Percentiles rank a stretch among this genome's conserved stretches.
Evolutionary conservation across 495 filamentous ascomycete genomes (phyloP).

Genomic region (Alectoria sarmentosa): DNA sequence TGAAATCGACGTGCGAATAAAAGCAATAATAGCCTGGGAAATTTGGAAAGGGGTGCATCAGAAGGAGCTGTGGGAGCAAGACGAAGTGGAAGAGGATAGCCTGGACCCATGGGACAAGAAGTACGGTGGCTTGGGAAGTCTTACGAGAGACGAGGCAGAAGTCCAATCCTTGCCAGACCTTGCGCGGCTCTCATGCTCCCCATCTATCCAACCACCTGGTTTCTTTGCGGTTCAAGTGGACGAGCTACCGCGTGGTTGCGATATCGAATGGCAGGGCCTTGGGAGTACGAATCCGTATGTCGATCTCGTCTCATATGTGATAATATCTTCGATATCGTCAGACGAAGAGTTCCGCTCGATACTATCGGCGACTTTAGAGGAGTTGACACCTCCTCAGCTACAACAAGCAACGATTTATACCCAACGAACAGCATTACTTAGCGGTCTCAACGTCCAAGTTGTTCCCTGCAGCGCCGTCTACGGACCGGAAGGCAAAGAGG

Average conservation of each 20-base stretch:
- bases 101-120: slow-evolving; percentile 70
- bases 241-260: slow-evolving; percentile 57
- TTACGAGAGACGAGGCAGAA: slow-evolving; percentile 7
- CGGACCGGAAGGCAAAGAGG: slow-evolving; percentile 34
- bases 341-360: slow-evolving; percentile 10
- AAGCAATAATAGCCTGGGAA: slow-evolving; percentile 39
- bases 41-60: slow-evolving; percentile 48
- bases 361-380: neutral
- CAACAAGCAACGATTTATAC: slow-evolving; percentile 19
- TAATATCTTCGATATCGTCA: neutral
- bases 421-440: slow-evolving; percentile 19
- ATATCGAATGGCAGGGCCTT: slow-evolving; percentile 67
- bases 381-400: neutral
- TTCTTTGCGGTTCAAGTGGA: slow-evolving; percentile 68
- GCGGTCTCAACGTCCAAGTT: slow-evolving; percentile 31
- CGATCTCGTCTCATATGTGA: slow-evolving; percentile 13
- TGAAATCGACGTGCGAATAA: slow-evolving; percentile 25
- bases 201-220: slow-evolving; percentile 41
- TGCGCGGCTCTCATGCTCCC: slow-evolving; percentile 24
- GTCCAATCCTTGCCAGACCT: slow-evolving; percentile 16
- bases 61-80: slow-evolving; percentile 12
- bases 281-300: slow-evolving; percentile 33
- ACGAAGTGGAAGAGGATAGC: slow-evolving; percentile 38
- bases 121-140: slow-evolving; percentile 37
- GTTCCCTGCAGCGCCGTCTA: slow-evolving; percentile 44